Evolutionary conservation across 257 asterid species (phyloP), one percentile per base, ranked within the genome.

Genomic region (Jacaranda mimosifolia): DNA sequence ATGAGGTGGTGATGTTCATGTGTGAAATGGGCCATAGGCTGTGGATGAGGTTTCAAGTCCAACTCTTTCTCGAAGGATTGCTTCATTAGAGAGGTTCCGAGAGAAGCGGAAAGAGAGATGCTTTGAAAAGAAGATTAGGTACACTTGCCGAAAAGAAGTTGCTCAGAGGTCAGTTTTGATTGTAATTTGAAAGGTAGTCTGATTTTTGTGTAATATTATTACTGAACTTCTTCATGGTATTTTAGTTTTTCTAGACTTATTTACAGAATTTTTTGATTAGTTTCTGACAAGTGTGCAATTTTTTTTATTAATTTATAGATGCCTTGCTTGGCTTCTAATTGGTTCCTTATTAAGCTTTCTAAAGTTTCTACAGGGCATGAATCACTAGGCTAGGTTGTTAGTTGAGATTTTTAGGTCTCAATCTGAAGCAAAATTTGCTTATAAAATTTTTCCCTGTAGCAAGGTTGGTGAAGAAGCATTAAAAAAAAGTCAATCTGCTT

Each of bases 21-120:
- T 79, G 74, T 78, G 69, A 43, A 70, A 76, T 56, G 66, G 76
- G n/a, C 36, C 63, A 36, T 77, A 87, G 87, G 79, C 48, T 65
- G 72, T 79, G 40, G 85, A 81, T 77, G 84, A 87, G 69, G 79
- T 49, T 75, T 53, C 62, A 1, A 70, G 77, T 64, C 75, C 9
- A 52, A 74, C 58, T 72, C 36, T 49, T 66, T 79, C 88, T 71
- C 77, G 70, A 58, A 83, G 88, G 83, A 68, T 65, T 17, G 87
- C 87, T 14, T 87, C 89, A 56, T 70, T 87, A 63, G 85, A 81
- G 78, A 84, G 89, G 45, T 87, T 87, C 76, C 81, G 89, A 51
- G 89, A 85, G 85, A 87, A 85, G 81, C 72, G 85, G 78, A 87
- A 85, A 75, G 89, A 80, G 78, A 77, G 91, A 75, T 83, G 88